These are phyloP conservation scores for Phytophthora sp. DNA, from an alignment of 352 stramenopile genomes.

Conservation along the genomic window DNA sequence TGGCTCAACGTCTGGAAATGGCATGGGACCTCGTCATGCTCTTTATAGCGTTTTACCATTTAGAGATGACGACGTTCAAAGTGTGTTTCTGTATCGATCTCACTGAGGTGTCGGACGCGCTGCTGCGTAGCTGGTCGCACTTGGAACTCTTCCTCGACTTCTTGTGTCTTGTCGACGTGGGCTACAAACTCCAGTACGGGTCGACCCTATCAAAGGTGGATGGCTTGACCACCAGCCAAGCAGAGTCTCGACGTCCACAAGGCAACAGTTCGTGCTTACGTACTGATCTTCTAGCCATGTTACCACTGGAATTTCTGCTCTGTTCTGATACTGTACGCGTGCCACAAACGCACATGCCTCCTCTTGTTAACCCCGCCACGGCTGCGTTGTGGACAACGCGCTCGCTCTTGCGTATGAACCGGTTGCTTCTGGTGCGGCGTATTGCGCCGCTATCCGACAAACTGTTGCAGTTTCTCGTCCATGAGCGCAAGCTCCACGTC, in stretches of 20 bases:
- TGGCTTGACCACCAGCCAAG: too few species aligned
- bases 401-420: constrained; percentile 64
- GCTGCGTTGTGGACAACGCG: constrained; percentile 51
- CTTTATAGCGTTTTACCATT: constrained; percentile 51
- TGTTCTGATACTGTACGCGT: constrained; percentile 26
- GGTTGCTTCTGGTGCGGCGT: constrained; percentile 45
- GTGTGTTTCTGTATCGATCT: constrained; percentile 63
- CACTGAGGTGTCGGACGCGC: constrained; percentile 8
- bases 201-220: constrained; percentile 15
- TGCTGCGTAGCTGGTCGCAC: constrained; percentile 46
- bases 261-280: constrained; percentile 41
- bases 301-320: constrained; percentile 59
- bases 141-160: constrained; percentile 65
- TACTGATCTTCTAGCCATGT: background rate
- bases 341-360: background rate
- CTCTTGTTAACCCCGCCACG: too few species aligned
- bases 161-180: constrained; percentile 55
- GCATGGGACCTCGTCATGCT: constrained; percentile 62
- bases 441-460: constrained; percentile 50
- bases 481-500: constrained; percentile 56
- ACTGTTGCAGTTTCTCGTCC: constrained; percentile 66
- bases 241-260: too few species aligned
- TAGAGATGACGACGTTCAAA: constrained; percentile 57
- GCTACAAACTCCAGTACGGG: constrained; percentile 40
- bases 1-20: constrained; percentile 43